These are phyloP conservation scores for Phaeosphaeria sp. DNA, from an alignment of 2,329 filamentous ascomycete species.

Conservation along the genomic window DNA sequence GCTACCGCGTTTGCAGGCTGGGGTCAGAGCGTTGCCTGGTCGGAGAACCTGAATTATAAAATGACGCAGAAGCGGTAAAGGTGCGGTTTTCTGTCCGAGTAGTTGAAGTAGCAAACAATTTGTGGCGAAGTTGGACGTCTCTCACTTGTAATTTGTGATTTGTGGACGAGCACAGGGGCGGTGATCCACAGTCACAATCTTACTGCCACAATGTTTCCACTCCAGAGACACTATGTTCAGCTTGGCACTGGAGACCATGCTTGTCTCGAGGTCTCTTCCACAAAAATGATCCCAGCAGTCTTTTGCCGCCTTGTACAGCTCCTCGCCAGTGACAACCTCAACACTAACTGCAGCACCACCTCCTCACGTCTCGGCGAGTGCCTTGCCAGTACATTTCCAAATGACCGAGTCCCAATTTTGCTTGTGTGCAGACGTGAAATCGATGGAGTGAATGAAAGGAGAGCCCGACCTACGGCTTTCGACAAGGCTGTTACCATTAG, in stretches of 20 bases:
- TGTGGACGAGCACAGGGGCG: too few relatives aligned
- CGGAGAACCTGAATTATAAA: too few relatives aligned
- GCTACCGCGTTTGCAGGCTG: neutral
- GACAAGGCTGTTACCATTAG: neutral
- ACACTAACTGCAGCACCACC: neutral
- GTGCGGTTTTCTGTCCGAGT: neutral
- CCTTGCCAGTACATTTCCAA: neutral
- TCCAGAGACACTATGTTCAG: too few relatives aligned
- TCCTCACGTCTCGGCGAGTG: neutral
- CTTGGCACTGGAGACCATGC: too few relatives aligned
- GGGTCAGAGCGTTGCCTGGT: neutral
- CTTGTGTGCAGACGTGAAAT: neutral
- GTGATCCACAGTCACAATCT: too few relatives aligned
- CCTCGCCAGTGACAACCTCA: neutral
- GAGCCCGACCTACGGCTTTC: neutral
- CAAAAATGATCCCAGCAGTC: neutral
- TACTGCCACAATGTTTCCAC: too few relatives aligned
- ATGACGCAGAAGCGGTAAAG: neutral
- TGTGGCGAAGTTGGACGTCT: too few relatives aligned
- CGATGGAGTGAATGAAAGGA: neutral
- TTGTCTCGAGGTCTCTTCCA: neutral
- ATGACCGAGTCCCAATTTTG: neutral
- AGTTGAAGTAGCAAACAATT: too few relatives aligned
- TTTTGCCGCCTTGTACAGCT: neutral
- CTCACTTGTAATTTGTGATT: too few relatives aligned